Percentiles rank a stretch among this genome's conserved stretches.
Evolutionary conservation across 2,329 filamentous ascomycete genomes (phyloP).

Genomic region (Escovopsis sp.): DNA sequence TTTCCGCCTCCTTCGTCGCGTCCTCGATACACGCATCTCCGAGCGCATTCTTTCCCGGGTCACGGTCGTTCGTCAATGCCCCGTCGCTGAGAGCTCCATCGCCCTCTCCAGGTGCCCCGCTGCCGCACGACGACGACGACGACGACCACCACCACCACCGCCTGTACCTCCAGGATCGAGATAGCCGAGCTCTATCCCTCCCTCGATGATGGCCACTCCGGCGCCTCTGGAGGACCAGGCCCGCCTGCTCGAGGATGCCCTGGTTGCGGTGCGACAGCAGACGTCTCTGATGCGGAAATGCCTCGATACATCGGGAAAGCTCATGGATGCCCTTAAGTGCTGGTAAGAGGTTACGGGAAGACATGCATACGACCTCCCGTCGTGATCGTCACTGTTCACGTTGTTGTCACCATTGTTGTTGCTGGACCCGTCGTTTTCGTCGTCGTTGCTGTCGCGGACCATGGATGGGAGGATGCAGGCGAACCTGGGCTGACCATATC

Average conservation of each 20-base stretch:
- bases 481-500: no score
- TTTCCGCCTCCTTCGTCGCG: constrained; percentile 1
- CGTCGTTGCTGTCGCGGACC: no score
- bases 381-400: no score
- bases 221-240: constrained; percentile 65
- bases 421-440: no score
- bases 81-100: constrained; percentile 7
- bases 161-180: no score
- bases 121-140: no score
- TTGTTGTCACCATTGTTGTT: no score
- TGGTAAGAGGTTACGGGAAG: constrained; percentile 47
- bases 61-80: constrained; percentile 12
- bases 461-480: no score
- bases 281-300: constrained; percentile 95
- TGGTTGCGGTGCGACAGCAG: constrained; percentile 93
- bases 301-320: constrained; percentile 89
- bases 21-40: constrained; percentile 1
- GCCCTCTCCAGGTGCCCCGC: constrained; percentile 18
- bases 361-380: not conserved
- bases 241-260: constrained; percentile 90
- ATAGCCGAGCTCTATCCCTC: no score
- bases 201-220: constrained; percentile 32
- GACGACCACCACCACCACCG: no score
- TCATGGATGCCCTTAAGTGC: constrained; percentile 99
- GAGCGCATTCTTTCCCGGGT: constrained; percentile 5